phyloP scores from a whole-genome alignment of 192 early-diverging fungal species.

The Chytriomyces sp. region DNA sequence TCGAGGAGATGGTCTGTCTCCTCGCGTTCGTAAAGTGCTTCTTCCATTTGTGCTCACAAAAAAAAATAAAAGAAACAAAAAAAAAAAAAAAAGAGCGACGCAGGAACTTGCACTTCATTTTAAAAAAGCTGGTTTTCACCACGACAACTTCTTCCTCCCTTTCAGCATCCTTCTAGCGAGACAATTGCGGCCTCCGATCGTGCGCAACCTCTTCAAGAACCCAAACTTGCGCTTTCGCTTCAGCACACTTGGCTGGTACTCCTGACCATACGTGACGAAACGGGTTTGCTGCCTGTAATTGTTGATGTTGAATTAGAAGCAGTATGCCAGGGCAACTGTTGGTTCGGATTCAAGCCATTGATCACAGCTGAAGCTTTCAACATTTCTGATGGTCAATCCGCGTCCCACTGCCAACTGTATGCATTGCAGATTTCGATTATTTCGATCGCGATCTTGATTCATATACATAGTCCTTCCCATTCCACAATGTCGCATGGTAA shows the following conservation, averaged over 20 bases:
- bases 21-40: constrained; percentile 8
- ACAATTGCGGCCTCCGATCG: constrained; percentile 77
- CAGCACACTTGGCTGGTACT: constrained; percentile 90
- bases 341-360: too few species aligned
- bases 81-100: neutral
- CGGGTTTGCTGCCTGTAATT: constrained; percentile 62
- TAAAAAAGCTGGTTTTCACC: neutral
- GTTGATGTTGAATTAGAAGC: neutral
- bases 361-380: too few species aligned
- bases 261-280: constrained; percentile 83
- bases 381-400: too few species aligned
- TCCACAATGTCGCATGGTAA: too few species aligned
- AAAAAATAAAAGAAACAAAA: neutral
- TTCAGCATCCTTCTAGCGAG: constrained; percentile 79
- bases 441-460: too few species aligned
- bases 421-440: too few species aligned
- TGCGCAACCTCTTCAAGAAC: constrained; percentile 82
- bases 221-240: constrained; percentile 92
- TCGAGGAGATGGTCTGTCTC: constrained; percentile 13
- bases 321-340: too few species aligned
- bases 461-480: too few species aligned
- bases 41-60: neutral
- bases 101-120: neutral
- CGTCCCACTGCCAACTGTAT: too few species aligned
- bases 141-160: constrained; percentile 83